phyloP scores from a whole-genome alignment of 2,329 filamentous ascomycete genomes.

The Fusarium algeriense region DNA sequence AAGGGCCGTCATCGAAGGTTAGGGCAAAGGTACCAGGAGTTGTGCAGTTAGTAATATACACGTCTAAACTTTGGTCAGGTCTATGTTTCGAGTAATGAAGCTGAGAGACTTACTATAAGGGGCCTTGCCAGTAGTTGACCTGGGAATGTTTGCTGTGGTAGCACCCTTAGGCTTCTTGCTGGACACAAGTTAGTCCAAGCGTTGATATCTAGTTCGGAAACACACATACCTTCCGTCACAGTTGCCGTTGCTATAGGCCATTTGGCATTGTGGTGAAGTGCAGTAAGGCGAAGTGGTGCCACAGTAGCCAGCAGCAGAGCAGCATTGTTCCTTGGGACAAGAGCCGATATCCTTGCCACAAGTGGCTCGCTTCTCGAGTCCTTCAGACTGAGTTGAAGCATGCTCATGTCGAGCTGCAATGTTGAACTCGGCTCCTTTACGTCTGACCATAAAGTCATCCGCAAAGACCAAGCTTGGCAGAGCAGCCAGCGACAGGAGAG shows the following conservation, averaged over 20 bases:
- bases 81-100: not conserved
- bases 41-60: constrained; percentile 52
- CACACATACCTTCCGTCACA: constrained; percentile 53
- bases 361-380: constrained; percentile 13
- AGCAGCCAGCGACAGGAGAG: constrained; percentile 1
- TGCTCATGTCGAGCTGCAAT: constrained; percentile 1
- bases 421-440: constrained; percentile 20
- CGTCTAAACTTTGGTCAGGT: constrained; percentile 39
- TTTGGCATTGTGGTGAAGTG: constrained; percentile 52
- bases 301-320: constrained; percentile 52
- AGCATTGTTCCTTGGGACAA: constrained; percentile 50
- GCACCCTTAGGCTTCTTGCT: constrained; percentile 48
- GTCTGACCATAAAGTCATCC: constrained; percentile 16
- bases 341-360: constrained; percentile 50
- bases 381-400: not conserved
- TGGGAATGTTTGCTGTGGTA: constrained; percentile 47
- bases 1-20: constrained; percentile 62
- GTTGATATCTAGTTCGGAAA: not conserved
- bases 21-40: constrained; percentile 54
- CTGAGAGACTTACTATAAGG: constrained; percentile 48
- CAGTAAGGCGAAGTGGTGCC: constrained; percentile 51
- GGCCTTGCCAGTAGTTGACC: constrained; percentile 47
- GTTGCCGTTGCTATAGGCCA: constrained; percentile 50
- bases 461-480: not conserved
- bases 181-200: not conserved